A percentile compares a stretch with the other conserved stretches of the same genome.
Evolutionary conservation across 2,329 filamentous ascomycete species (phyloP).

Genomic region (Colletotrichum sp.): DNA sequence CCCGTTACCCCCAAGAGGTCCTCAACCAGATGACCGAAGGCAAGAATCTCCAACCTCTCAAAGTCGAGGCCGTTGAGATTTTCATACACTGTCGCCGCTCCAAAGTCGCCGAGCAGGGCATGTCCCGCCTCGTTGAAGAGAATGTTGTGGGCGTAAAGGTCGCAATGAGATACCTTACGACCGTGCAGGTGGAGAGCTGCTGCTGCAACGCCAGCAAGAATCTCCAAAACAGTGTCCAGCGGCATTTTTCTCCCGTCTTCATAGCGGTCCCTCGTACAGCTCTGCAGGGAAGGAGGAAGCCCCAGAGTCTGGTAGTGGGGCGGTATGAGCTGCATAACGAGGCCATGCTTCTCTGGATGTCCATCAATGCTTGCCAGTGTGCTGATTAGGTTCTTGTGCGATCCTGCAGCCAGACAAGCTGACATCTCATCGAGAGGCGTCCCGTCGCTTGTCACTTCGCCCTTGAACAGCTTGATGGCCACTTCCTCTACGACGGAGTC

Average conservation of each 20-base stretch:
- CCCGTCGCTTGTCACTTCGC: conserved; percentile 51
- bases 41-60: conserved; percentile 51
- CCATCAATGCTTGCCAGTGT: conserved; percentile 47
- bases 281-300: conserved; percentile 46
- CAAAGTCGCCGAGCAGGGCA: conserved; percentile 52
- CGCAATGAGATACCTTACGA: conserved; percentile 49
- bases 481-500: conserved; percentile 38
- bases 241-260: conserved; percentile 32
- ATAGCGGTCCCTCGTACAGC: conserved; percentile 51
- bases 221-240: conserved; percentile 32
- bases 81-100: conserved; percentile 50
- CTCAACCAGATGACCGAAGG: conserved; percentile 52
- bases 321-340: conserved; percentile 54
- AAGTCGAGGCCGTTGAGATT: conserved; percentile 28
- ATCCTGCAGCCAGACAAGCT: conserved; percentile 49
- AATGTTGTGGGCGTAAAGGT: conserved; percentile 54
- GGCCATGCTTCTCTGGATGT: conserved; percentile 44
- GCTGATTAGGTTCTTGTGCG: conserved; percentile 50
- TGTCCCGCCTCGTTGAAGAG: conserved; percentile 44
- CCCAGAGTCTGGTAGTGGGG: conserved; percentile 46
- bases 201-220: conserved; percentile 45
- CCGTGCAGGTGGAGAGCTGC: conserved; percentile 49
- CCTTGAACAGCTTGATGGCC: conserved; percentile 54
- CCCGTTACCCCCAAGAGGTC: conserved; percentile 37
- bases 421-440: conserved; percentile 54